phyloP scores from a whole-genome alignment of 2,329 filamentous ascomycete genomes.

The Incumbomyces delicatus region DNA sequence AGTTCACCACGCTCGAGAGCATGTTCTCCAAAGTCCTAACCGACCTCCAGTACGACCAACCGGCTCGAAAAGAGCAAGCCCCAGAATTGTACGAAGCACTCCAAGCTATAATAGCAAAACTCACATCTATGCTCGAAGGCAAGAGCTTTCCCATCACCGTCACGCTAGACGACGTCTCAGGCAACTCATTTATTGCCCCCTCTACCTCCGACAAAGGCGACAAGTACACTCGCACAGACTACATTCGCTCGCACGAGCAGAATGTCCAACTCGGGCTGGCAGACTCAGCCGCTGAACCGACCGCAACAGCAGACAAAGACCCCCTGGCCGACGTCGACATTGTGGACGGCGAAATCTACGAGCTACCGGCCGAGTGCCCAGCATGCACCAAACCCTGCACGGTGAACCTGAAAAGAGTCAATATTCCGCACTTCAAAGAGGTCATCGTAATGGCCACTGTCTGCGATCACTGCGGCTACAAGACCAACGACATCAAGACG shows the following conservation, averaged over 20 bases:
- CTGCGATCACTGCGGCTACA: slow-evolving; percentile 85
- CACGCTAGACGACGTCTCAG: slow-evolving; percentile 78
- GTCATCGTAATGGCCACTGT: slow-evolving; percentile 92
- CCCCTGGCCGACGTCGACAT: slow-evolving; percentile 66
- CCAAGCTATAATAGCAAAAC: slow-evolving; percentile 61
- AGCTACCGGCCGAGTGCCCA: slow-evolving; percentile 82
- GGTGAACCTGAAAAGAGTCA: slow-evolving; percentile 98
- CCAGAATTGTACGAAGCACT: slow-evolving; percentile 74
- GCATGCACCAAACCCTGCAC: slow-evolving; percentile 77
- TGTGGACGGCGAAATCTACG: slow-evolving; percentile 83
- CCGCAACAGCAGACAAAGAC: slow-evolving; percentile 19
- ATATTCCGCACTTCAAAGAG: slow-evolving; percentile 96
- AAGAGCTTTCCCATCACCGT: slow-evolving; percentile 78
- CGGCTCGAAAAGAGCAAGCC: slow-evolving; percentile 64
- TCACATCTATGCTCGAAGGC: slow-evolving; percentile 67
- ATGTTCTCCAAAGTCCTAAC: slow-evolving; percentile 68
- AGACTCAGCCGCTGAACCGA: slow-evolving; percentile 27
- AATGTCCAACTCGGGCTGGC: slow-evolving; percentile 76
- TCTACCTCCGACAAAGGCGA: slow-evolving; percentile 64
- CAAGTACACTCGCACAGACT: slow-evolving; percentile 83
- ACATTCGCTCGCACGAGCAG: slow-evolving; percentile 70
- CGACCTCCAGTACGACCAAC: slow-evolving; percentile 72
- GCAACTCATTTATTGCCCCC: slow-evolving; percentile 94
- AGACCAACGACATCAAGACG: slow-evolving; percentile 95
- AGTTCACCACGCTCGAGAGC: slow-evolving; percentile 89